Evolutionary conservation across 73 alveolate genomes (phyloP).

Genomic region (Paramecium caudatum): DNA sequence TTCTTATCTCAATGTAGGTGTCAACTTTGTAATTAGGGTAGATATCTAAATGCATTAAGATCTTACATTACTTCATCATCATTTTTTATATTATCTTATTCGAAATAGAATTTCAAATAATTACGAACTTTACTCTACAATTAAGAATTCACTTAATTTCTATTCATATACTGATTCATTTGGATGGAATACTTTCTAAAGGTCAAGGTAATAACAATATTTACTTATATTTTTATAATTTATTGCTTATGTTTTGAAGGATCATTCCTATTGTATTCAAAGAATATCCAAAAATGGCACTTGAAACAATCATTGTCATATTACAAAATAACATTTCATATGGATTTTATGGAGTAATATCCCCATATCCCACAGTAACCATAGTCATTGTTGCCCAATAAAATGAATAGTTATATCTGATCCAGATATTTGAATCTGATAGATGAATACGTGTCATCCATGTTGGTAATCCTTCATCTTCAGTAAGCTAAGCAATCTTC

Average conservation of each 20-base stretch:
- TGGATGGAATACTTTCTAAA: not conserved
- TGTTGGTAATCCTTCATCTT: not conserved
- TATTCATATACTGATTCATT: conserved; percentile 44
- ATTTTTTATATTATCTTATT: not conserved
- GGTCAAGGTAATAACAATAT: not conserved
- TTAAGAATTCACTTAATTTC: conserved; percentile 1
- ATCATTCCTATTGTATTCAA: conserved; percentile 86
- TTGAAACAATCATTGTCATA: conserved; percentile 83
- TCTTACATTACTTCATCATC: conserved; percentile 40
- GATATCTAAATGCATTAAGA: not conserved
- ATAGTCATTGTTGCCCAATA: conserved; percentile 90
- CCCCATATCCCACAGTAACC: conserved; percentile 94
- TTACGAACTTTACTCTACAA: conserved; percentile 46
- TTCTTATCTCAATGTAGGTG: conserved; percentile 50
- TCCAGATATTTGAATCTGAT: conserved; percentile 8
- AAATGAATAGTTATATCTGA: conserved; percentile 74
- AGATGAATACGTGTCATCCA: conserved; percentile 8
- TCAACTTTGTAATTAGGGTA: not conserved
- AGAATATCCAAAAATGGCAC: conserved; percentile 88
- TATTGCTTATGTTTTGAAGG: conserved; percentile 61
- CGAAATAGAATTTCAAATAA: conserved; percentile 16
- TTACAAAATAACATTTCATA: conserved; percentile 82
- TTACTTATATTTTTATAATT: conserved; percentile 16
- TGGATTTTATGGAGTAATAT: conserved; percentile 82
- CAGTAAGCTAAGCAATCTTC: not conserved